A percentile compares a stretch with the other conserved stretches of the same genome.
phyloP scores from a whole-genome alignment of 2,329 filamentous ascomycete genomes.

The Trichoderma semiorbis region DNA sequence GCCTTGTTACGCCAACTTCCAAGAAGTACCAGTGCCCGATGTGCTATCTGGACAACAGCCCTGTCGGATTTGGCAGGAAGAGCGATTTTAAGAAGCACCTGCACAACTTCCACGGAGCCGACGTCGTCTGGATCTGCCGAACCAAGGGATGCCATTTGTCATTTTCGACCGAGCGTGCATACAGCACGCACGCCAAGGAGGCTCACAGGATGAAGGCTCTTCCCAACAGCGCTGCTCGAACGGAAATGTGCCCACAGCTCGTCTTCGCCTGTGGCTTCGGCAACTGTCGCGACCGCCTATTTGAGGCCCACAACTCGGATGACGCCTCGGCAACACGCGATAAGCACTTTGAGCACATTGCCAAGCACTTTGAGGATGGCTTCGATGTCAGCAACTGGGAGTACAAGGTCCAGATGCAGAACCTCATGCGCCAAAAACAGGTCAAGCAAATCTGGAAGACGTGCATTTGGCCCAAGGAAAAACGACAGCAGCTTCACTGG shows the following conservation, averaged over 20 bases:
- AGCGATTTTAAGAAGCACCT: slow-evolving; percentile 49
- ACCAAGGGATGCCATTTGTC: slow-evolving; percentile 41
- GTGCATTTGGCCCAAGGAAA: slow-evolving; percentile 44
- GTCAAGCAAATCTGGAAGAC: slow-evolving; percentile 45
- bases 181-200: slow-evolving; percentile 43
- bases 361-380: slow-evolving; percentile 45
- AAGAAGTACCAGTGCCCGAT: slow-evolving; percentile 46
- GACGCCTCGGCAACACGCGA: slow-evolving; percentile 38
- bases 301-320: slow-evolving; percentile 37
- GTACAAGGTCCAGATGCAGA: slow-evolving; percentile 42
- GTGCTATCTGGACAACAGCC: slow-evolving; percentile 44
- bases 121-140: slow-evolving; percentile 43
- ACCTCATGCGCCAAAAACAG: slow-evolving; percentile 41
- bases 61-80: slow-evolving; percentile 45
- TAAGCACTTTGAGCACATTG: slow-evolving; percentile 46
- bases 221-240: slow-evolving; percentile 40
- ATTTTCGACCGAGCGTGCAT: slow-evolving; percentile 45
- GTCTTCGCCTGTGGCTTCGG: slow-evolving; percentile 44
- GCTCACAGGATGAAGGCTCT: slow-evolving; percentile 41
- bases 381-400: slow-evolving; percentile 43
- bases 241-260: slow-evolving; percentile 41
- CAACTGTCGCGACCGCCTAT: slow-evolving; percentile 41
- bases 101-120: slow-evolving; percentile 45
- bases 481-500: slow-evolving; percentile 40
- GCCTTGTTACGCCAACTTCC: slow-evolving; percentile 35